Percentiles rank a stretch among this genome's conserved stretches.
phyloP scores from a whole-genome alignment of 2,329 filamentous ascomycete genomes.

The Penicillium oxalicum region DNA sequence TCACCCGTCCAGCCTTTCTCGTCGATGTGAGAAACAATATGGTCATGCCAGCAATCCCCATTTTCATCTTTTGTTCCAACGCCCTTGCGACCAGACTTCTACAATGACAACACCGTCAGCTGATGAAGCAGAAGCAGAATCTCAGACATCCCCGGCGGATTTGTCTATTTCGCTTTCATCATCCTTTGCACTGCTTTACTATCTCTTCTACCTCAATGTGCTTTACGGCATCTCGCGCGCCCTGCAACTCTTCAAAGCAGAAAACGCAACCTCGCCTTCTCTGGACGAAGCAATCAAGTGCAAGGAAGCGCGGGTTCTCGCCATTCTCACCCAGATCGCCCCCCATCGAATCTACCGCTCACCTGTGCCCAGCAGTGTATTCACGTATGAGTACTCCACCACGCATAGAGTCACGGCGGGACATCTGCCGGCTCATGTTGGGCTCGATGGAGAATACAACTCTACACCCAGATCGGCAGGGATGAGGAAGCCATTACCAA shows the following conservation, averaged over 20 bases:
- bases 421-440: neutral
- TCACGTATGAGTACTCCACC: neutral
- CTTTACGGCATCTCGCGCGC: constrained; percentile 20
- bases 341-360: constrained; percentile 15
- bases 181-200: constrained; percentile 15
- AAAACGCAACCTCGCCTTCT: constrained; percentile 8
- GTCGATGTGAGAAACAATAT: too few relatives aligned
- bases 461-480: neutral
- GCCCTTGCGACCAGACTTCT: too few relatives aligned
- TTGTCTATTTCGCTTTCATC: constrained; percentile 13
- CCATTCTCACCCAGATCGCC: constrained; percentile 16
- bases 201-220: constrained; percentile 22
- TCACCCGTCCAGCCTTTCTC: too few relatives aligned
- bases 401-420: neutral
- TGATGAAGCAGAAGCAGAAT: too few relatives aligned
- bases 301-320: constrained; percentile 20
- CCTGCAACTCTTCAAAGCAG: constrained; percentile 9
- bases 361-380: constrained; percentile 5
- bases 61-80: too few relatives aligned
- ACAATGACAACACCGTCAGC: too few relatives aligned
- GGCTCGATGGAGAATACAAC: neutral
- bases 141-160: too few relatives aligned
- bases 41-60: too few relatives aligned
- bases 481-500: neutral
- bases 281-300: constrained; percentile 16